Conservation (phyloP, 306 rosid genomes). For the Glycine latifolia region DNA sequence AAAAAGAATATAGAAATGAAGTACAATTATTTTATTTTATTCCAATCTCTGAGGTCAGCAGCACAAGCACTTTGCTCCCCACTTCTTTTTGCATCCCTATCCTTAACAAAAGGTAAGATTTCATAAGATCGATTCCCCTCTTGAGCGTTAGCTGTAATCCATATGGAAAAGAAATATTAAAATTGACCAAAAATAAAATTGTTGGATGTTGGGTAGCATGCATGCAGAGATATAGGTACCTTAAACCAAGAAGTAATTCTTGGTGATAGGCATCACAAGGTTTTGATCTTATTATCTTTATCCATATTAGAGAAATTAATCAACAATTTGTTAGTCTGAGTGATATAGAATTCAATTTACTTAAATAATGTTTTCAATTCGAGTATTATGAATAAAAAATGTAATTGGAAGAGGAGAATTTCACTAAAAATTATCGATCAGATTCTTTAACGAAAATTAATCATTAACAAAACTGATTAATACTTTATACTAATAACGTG, state of each 20-base stretch:
- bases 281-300: not conserved
- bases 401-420: too few species aligned
- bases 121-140: not conserved
- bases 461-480: too few species aligned
- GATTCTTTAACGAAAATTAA: too few species aligned
- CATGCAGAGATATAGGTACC: not conserved
- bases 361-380: too few species aligned
- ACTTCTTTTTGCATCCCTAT: not conserved
- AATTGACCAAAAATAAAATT: not conserved
- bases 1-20: not conserved
- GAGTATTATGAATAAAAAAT: too few species aligned
- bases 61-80: constrained; percentile 12
- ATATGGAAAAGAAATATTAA: not conserved
- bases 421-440: too few species aligned
- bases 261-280: not conserved
- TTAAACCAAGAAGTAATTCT: not conserved
- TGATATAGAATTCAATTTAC: too few species aligned
- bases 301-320: not conserved
- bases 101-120: constrained; percentile 18
- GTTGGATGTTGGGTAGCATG: constrained; percentile 22
- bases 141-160: constrained; percentile 21
- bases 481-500: too few species aligned
- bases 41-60: constrained; percentile 13
- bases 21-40: not conserved
- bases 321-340: too few species aligned